These are phyloP conservation scores for Sporobolomyces roseus DNA, from an alignment of 768 basidiomycete species.

Conservation along the genomic window DNA sequence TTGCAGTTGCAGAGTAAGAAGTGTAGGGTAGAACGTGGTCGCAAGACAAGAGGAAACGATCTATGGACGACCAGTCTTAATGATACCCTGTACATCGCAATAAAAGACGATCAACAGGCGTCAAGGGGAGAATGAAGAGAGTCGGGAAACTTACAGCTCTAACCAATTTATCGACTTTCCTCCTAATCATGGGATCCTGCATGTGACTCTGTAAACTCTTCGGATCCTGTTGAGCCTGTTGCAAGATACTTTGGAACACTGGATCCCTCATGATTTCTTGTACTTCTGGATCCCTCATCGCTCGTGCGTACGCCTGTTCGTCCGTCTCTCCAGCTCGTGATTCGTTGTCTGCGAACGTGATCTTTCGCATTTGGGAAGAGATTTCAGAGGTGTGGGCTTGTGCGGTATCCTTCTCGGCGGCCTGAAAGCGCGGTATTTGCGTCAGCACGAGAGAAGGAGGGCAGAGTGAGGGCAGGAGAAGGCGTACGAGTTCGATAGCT, in stretches of 20 bases:
- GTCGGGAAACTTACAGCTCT: conserved; percentile 66
- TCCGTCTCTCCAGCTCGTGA: conserved; percentile 81
- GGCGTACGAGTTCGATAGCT: conserved; percentile 60
- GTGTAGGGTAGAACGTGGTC: too few relatives aligned
- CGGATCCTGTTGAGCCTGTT: conserved; percentile 88
- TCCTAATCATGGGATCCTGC: conserved; percentile 55
- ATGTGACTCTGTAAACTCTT: conserved; percentile 88
- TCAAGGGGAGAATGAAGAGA: too few relatives aligned
- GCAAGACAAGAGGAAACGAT: neutral
- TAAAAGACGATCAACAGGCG: neutral
- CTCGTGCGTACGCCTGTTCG: conserved; percentile 84
- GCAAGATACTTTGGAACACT: conserved; percentile 88
- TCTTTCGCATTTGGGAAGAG: conserved; percentile 70
- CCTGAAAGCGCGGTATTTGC: conserved; percentile 47
- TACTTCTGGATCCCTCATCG: conserved; percentile 85
- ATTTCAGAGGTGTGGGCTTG: conserved; percentile 81
- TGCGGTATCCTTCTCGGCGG: conserved; percentile 71
- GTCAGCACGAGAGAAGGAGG: neutral
- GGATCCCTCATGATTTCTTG: conserved; percentile 84
- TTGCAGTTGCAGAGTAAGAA: too few relatives aligned
- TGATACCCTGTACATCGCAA: conserved; percentile 22
- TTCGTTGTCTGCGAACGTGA: conserved; percentile 69
- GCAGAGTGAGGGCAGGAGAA: neutral
- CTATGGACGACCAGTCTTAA: conserved; percentile 33
- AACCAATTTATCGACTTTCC: conserved; percentile 71